Conservation (phyloP, 768 basidiomycete genomes). For the Collybia sordida region DNA sequence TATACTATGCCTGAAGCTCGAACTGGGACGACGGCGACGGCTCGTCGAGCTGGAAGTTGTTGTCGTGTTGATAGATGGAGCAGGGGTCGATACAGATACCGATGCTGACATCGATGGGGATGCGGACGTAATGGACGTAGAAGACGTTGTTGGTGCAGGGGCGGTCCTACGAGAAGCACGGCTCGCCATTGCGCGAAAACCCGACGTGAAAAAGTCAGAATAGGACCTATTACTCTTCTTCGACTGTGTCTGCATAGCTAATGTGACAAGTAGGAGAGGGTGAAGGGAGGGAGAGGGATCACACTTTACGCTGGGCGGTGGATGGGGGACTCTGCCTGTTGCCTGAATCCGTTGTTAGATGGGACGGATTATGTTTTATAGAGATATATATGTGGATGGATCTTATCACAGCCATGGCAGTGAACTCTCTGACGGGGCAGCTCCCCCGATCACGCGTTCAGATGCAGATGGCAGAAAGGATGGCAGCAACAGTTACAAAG, state of each 20-base stretch:
- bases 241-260: slow-evolving; percentile 15
- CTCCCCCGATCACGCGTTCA: too few species aligned
- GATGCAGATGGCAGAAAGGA: too few species aligned
- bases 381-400: too few species aligned
- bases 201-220: slow-evolving; percentile 50
- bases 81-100: background rate
- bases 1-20: slow-evolving; percentile 11
- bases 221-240: slow-evolving; percentile 29
- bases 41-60: slow-evolving; percentile 7
- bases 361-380: slow-evolving; percentile 3
- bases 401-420: too few species aligned
- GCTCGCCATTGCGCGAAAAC: slow-evolving; percentile 39
- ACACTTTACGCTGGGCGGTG: background rate
- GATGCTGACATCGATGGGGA: background rate
- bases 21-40: too few species aligned
- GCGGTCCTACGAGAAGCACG: slow-evolving; percentile 7
- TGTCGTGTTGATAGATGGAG: too few species aligned
- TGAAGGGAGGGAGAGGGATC: background rate
- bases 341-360: too few species aligned
- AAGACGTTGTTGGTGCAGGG: background rate
- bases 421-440: too few species aligned
- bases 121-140: background rate
- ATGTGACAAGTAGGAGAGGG: slow-evolving; percentile 6
- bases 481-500: too few species aligned
- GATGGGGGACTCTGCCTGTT: too few species aligned